A percentile compares a stretch with the other conserved stretches of the same genome.
Conservation (phyloP, 495 filamentous ascomycete genomes). For the Trichoderma gamsii region DNA sequence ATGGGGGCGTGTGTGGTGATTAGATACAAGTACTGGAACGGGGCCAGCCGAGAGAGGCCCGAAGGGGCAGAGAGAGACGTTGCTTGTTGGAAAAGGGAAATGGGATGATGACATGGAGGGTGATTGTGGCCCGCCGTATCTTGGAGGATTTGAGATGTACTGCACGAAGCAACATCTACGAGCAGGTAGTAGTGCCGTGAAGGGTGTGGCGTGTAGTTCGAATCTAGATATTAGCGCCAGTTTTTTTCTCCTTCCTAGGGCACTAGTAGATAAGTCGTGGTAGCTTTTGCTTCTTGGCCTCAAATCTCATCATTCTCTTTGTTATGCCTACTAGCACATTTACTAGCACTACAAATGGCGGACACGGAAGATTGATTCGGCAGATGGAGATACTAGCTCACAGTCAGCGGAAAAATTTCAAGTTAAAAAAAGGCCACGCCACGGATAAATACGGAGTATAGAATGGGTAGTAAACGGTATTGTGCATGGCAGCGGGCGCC, state of each 20-base stretch:
- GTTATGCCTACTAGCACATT: not conserved
- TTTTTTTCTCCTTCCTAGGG: no score
- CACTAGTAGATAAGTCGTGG: not conserved
- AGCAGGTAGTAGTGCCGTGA: no score
- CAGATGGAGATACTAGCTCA: not conserved
- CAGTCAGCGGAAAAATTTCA: not conserved
- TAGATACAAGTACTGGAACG: no score
- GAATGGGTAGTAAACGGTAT: no score
- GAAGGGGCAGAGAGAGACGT: no score
- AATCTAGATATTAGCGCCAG: not conserved
- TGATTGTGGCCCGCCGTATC: not conserved
- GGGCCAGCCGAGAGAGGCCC: no score
- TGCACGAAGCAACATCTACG: not conserved
- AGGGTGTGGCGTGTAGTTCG: not conserved
- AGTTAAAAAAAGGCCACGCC: not conserved
- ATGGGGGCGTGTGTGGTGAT: no score
- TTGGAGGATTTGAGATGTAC: not conserved
- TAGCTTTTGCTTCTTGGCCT: not conserved
- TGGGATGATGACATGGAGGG: constrained; percentile 5
- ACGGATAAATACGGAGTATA: not conserved
- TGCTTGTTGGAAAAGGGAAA: not conserved
- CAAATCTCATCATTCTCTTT: not conserved
- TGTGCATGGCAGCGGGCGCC: no score
- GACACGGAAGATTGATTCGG: not conserved
- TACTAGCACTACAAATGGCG: no score